Percentiles rank a stretch among this genome's conserved stretches.
Evolutionary conservation across 2,329 filamentous ascomycete genomes (phyloP).

Genomic region (Paraphaeosphaeria sporulosa): DNA sequence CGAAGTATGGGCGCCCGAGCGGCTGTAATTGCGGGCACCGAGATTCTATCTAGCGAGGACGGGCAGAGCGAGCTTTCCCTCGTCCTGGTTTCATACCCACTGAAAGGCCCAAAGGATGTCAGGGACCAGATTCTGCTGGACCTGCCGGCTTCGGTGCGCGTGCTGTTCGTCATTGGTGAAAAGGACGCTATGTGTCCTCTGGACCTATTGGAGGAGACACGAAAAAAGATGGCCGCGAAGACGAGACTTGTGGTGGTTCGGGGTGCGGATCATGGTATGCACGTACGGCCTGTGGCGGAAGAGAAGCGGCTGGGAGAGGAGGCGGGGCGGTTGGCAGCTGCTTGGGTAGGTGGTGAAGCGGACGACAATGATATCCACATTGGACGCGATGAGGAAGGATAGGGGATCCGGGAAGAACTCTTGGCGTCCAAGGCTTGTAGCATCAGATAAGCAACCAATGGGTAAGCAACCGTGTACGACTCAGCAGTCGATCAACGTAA

Average conservation of each 20-base stretch:
- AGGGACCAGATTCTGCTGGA: conserved; percentile 51
- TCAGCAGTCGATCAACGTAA: background rate
- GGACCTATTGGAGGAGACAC: conserved; percentile 32
- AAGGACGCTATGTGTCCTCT: conserved; percentile 35
- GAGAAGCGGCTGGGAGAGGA: conserved; percentile 39
- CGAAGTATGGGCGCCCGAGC: conserved; percentile 56
- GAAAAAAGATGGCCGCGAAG: conserved; percentile 48
- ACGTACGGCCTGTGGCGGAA: conserved; percentile 34
- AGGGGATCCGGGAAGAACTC: background rate
- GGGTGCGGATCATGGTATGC: conserved; percentile 53
- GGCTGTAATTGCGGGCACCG: conserved; percentile 48
- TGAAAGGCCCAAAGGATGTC: conserved; percentile 46
- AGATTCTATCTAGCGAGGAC: conserved; percentile 20
- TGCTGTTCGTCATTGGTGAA: conserved; percentile 52
- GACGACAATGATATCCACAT: conserved; percentile 16
- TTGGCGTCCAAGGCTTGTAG: background rate
- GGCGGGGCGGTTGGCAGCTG: conserved; percentile 44
- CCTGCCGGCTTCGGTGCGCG: conserved; percentile 35
- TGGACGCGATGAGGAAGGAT: background rate
- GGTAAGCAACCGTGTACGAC: background rate
- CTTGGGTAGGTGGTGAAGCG: conserved; percentile 37
- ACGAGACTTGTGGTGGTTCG: conserved; percentile 48
- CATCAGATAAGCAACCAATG: background rate
- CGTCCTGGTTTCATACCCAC: conserved; percentile 52
- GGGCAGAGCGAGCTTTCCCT: conserved; percentile 24